Evolutionary conservation across 2,329 filamentous ascomycete genomes (phyloP), one percentile per base, ranked within the genome.

Genomic region (Sphaerulina vaccinii): DNA sequence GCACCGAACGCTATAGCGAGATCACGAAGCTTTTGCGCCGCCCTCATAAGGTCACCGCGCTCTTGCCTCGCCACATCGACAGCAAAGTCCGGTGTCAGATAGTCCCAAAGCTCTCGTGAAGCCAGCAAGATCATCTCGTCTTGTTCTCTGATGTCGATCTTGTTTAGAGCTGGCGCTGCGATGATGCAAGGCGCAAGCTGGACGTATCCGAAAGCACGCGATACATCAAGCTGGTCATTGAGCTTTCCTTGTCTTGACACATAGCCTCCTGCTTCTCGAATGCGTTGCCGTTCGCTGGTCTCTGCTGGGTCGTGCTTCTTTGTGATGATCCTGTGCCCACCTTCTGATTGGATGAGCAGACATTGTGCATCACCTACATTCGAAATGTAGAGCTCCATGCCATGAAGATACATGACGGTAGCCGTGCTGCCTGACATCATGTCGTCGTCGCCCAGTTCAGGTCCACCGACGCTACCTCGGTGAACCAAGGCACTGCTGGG

Each of bases 321-420:
- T 2, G 93, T 97, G 60, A 99, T 78, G 59, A 92, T 85, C 64
- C 85, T 85, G 71, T 93, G 83, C 19, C 85, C 83, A 33, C 90
- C 90, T 67, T 96, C 90, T 1, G 88, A 89, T 63, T 91, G 88
- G 57, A 99, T 93, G 16, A 97, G 79, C 72, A 99, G 87, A n/a
- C 91, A 92, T 71, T 97, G 90, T 4, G 88, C 90, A 71, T 99
- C 90, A 46, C 93, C 93, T 18, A 99, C 88, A 63, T 99, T 99
- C 57, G 91, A 93, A 48, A 97, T 86, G 65, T 88, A 96, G 2
- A 99, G 79, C 62, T 97, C 90, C 71, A 90, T 91, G 60, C 88
- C 86, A 62, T 91, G 87, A 24, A 99, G 75, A 64, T 96, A 99
- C 46, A 93, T 79, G 2, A 97, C 87, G 0, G 93, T 96, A 1